Evolutionary conservation across 805 yeast species (phyloP).

Genomic region (Starmerella bombi): DNA sequence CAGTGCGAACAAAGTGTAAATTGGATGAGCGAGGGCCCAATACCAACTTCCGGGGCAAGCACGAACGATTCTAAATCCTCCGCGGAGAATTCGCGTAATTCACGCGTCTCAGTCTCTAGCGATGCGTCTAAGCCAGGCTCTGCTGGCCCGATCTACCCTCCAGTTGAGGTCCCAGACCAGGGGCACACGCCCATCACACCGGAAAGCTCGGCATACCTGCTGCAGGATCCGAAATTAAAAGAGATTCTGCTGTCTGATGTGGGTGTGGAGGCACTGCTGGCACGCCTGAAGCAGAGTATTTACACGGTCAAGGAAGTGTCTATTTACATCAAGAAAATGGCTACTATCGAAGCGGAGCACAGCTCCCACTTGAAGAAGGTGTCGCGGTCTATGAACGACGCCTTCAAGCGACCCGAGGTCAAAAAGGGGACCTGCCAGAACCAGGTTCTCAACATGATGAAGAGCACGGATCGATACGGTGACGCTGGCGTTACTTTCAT

Average conservation of each 20-base stretch:
- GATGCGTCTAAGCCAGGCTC: too few relatives aligned
- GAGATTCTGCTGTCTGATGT: conserved; percentile 31
- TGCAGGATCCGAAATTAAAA: conserved; percentile 27
- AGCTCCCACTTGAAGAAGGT: conserved; percentile 61
- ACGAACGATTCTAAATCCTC: too few relatives aligned
- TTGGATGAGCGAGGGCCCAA: too few relatives aligned
- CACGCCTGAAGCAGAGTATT: conserved; percentile 65
- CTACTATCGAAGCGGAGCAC: conserved; percentile 65
- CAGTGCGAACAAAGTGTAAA: too few relatives aligned
- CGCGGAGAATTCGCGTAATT: too few relatives aligned
- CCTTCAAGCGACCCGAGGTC: conserved; percentile 36
- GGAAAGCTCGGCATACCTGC: conserved; percentile 22
- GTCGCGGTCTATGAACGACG: conserved; percentile 40
- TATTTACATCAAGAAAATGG: conserved; percentile 64
- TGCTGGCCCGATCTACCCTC: too few relatives aligned
- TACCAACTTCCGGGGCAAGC: too few relatives aligned
- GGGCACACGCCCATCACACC: conserved; percentile 6
- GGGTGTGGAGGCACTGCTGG: conserved; percentile 59
- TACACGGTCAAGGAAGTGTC: conserved; percentile 76
- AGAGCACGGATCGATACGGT: conserved; percentile 62
- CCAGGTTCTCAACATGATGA: conserved; percentile 55
- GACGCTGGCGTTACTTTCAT: conserved; percentile 66
- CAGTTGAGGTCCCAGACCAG: too few relatives aligned
- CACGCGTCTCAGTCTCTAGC: too few relatives aligned
- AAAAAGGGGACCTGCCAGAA: conserved; percentile 53